Percentiles rank a stretch among this genome's conserved stretches.
These are phyloP conservation scores for Teunomyces lycoperdinae DNA, from an alignment of 805 yeast genomes.

Conservation along the genomic window DNA sequence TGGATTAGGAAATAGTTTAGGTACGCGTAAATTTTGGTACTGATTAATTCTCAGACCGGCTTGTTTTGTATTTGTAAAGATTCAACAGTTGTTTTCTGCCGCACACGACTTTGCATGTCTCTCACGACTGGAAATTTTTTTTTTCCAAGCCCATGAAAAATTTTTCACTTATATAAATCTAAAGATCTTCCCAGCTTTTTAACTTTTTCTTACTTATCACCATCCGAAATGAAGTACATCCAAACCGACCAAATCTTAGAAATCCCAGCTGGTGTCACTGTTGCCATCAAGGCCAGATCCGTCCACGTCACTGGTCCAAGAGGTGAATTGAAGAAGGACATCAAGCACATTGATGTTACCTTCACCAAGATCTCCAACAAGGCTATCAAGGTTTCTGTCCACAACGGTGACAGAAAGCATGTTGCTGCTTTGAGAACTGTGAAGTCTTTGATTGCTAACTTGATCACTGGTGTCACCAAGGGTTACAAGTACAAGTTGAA, in stretches of 20 bases:
- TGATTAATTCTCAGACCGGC: neutral
- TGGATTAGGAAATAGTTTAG: neutral
- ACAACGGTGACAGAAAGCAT: conserved; percentile 99
- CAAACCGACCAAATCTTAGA: conserved; percentile 82
- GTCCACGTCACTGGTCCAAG: conserved; percentile 96
- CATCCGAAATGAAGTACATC: conserved; percentile 65
- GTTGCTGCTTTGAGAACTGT: conserved; percentile 99
- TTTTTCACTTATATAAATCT: conserved; percentile 6
- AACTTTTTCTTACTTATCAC: conserved; percentile 1
- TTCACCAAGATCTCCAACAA: conserved; percentile 73
- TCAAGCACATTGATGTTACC: conserved; percentile 93
- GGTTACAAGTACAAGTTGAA: conserved; percentile 99
- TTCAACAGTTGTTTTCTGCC: neutral
- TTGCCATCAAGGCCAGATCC: conserved; percentile 86
- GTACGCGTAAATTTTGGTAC: neutral
- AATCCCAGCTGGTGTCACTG: conserved; percentile 89
- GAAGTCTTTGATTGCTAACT: conserved; percentile 89
- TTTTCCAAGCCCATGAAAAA: conserved; percentile 4
- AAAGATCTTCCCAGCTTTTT: neutral
- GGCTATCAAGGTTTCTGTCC: conserved; percentile 84
- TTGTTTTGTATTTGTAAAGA: neutral
- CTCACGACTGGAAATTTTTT: neutral
- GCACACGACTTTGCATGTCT: conserved; percentile 7
- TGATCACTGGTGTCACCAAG: conserved; percentile 97
- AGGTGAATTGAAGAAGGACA: conserved; percentile 87